Conservation (phyloP, 2,329 filamentous ascomycete species). For the Beauveria rudraprayagi region DNA sequence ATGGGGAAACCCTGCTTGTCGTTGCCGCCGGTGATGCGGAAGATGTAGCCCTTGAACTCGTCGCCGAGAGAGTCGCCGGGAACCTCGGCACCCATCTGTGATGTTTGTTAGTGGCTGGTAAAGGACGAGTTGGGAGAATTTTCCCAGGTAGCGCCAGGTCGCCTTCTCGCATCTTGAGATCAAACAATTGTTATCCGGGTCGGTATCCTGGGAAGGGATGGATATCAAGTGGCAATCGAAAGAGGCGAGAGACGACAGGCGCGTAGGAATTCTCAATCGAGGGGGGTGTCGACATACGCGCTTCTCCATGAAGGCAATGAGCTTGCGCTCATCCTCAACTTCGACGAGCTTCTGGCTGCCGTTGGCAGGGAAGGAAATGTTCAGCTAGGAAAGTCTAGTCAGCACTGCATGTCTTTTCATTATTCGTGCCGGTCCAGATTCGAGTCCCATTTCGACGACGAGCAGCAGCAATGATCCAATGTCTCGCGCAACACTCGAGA, state of each 20-base stretch:
- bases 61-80: slow-evolving; percentile 91
- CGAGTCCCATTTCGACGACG: not conserved
- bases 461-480: not conserved
- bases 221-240: not conserved
- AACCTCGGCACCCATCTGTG: slow-evolving; percentile 81
- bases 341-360: slow-evolving; percentile 99
- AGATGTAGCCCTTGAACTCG: slow-evolving; percentile 99
- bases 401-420: slow-evolving; percentile 20
- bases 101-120: slow-evolving; percentile 25
- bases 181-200: not conserved
- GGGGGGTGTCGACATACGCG: slow-evolving; percentile 52
- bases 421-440: not conserved
- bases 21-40: slow-evolving; percentile 99
- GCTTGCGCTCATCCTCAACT: slow-evolving; percentile 98
- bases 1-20: slow-evolving; percentile 99
- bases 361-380: slow-evolving; percentile 88
- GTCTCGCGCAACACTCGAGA: not conserved
- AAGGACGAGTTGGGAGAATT: not conserved
- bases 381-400: slow-evolving; percentile 39
- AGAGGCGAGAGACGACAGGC: slow-evolving; percentile 9
- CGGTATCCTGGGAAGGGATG: not conserved
- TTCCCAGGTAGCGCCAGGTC: not conserved
- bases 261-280: not conserved
- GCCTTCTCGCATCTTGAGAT: not conserved
- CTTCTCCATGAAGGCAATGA: slow-evolving; percentile 98